Conservation (phyloP, 176 grass and related monocot species). For the Phyllostachys edulis region DNA sequence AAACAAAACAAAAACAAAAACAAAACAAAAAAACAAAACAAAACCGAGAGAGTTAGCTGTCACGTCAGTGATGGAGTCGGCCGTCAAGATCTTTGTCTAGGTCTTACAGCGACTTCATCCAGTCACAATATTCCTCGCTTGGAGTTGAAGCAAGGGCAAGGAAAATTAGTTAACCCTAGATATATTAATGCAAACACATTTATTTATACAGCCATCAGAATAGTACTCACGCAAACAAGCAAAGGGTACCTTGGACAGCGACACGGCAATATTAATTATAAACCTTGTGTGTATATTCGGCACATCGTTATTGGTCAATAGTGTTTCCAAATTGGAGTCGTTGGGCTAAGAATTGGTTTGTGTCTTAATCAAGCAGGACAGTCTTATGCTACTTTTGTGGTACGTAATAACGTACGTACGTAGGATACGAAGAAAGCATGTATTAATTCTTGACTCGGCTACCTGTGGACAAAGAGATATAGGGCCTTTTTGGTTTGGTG, state of each 20-base stretch:
- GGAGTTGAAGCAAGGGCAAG: neutral
- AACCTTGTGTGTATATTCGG: neutral
- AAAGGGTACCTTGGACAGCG: neutral
- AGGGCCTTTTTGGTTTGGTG: too few species aligned
- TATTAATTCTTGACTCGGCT: neutral
- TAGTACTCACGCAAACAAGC: neutral
- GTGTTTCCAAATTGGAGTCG: neutral
- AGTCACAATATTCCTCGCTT: neutral
- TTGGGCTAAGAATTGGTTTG: neutral
- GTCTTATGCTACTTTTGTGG: neutral
- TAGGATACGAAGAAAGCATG: neutral
- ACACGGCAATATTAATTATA: neutral
- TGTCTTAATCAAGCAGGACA: neutral
- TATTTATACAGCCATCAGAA: neutral
- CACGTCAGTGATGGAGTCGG: neutral
- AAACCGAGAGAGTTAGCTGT: neutral
- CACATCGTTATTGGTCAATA: neutral
- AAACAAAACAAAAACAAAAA: too few species aligned
- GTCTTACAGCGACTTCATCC: neutral
- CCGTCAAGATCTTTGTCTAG: neutral
- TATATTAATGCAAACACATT: neutral
- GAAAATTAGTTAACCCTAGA: neutral
- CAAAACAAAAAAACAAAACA: too few species aligned
- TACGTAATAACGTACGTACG: too few species aligned
- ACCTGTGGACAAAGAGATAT: neutral